phyloP scores from a whole-genome alignment of 306 rosid genomes.

The Datisca glomerata region DNA sequence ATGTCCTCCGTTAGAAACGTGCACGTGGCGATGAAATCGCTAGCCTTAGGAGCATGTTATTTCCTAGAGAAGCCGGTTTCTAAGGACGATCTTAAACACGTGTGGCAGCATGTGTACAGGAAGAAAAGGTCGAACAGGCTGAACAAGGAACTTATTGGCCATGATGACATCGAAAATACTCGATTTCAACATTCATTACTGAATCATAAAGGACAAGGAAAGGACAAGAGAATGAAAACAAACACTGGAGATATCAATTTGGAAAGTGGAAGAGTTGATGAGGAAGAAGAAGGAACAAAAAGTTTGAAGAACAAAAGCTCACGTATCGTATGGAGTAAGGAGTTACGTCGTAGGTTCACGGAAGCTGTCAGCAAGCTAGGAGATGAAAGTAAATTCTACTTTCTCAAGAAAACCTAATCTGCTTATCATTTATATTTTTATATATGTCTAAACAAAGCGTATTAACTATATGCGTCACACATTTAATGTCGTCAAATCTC shows the following conservation, averaged over 20 bases:
- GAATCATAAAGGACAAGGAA: not conserved
- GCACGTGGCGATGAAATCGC: constrained; percentile 12
- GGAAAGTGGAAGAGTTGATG: not conserved
- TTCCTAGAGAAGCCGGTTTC: constrained; percentile 36
- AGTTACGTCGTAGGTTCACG: constrained; percentile 27
- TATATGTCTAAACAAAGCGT: not conserved
- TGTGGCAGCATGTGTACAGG: constrained; percentile 29
- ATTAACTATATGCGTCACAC: not conserved
- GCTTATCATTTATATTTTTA: not conserved
- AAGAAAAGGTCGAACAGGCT: not conserved
- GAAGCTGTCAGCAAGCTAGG: constrained; percentile 27
- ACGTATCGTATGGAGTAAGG: constrained; percentile 26
- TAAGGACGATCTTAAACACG: constrained; percentile 21
- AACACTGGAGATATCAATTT: not conserved
- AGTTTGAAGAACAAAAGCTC: not conserved
- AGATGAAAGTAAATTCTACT: constrained; percentile 20
- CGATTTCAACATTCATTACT: not conserved
- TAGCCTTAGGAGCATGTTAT: constrained; percentile 21
- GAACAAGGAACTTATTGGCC: not conserved
- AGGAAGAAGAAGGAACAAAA: not conserved
- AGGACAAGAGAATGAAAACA: not conserved
- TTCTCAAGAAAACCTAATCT: not conserved
- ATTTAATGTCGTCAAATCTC: too few species aligned
- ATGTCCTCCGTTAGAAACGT: constrained; percentile 11
- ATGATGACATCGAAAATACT: not conserved